phyloP scores from a whole-genome alignment of 2,329 filamentous ascomycete species.

The Cladophialophora chaetospira region DNA sequence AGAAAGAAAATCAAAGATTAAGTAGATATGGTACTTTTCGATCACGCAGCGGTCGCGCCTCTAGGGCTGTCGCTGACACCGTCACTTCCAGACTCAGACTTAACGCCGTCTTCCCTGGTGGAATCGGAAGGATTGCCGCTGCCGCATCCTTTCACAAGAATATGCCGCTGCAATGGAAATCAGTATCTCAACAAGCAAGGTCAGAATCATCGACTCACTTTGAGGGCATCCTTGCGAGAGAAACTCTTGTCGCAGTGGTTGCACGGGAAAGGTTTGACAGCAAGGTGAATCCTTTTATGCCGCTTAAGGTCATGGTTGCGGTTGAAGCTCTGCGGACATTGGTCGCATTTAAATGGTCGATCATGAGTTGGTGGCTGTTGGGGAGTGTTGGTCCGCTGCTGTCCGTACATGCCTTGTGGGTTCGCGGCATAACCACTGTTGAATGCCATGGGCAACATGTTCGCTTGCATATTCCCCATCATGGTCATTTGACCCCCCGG shows the following conservation, averaged over 20 bases:
- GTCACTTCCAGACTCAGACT: constrained; percentile 33
- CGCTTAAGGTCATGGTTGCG: constrained; percentile 94
- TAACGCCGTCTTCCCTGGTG: constrained; percentile 27
- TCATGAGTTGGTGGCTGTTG: constrained; percentile 65
- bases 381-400: constrained; percentile 55
- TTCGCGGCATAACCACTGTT: constrained; percentile 63
- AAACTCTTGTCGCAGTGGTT: constrained; percentile 93
- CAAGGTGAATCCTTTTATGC: constrained; percentile 91
- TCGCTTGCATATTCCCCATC: constrained; percentile 60
- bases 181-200: constrained; percentile 29
- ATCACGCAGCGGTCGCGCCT: constrained; percentile 25
- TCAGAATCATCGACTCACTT: constrained; percentile 62
- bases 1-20: neutral
- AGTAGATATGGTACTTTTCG: neutral
- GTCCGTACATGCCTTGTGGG: constrained; percentile 62
- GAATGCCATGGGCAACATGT: constrained; percentile 58
- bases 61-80: constrained; percentile 23
- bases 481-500: constrained; percentile 72
- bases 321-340: constrained; percentile 91
- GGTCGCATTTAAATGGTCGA: constrained; percentile 90
- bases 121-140: constrained; percentile 36
- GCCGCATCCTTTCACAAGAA: constrained; percentile 68
- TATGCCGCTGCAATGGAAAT: constrained; percentile 57
- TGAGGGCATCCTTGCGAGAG: constrained; percentile 91
- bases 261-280: constrained; percentile 94